A percentile compares a stretch with the other conserved stretches of the same genome.
Evolutionary conservation across 2,329 filamentous ascomycete genomes (phyloP).

Genomic region (Exophiala dermatitidis): DNA sequence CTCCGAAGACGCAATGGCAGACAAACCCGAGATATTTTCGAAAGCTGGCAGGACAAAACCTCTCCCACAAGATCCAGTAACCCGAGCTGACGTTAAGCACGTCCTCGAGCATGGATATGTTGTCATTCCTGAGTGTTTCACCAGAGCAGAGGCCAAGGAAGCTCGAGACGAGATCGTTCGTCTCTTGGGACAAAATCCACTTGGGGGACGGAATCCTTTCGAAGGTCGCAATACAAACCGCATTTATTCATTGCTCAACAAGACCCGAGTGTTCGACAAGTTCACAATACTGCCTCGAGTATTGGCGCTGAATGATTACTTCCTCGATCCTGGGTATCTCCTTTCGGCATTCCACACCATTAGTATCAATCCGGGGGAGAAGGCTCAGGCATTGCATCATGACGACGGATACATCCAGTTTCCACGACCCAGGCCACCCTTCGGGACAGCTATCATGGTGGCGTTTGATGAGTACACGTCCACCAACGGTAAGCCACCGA

Average conservation of each 20-base stretch:
- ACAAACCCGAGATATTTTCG: slow-evolving; percentile 4
- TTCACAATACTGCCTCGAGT: slow-evolving; percentile 33
- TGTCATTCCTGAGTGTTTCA: slow-evolving; percentile 32
- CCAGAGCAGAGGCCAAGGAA: slow-evolving; percentile 30
- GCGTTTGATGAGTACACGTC: slow-evolving; percentile 25
- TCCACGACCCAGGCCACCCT: slow-evolving; percentile 32
- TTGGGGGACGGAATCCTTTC: slow-evolving; percentile 33
- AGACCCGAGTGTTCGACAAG: slow-evolving; percentile 36
- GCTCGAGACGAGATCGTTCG: slow-evolving; percentile 31
- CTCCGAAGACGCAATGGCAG: neutral
- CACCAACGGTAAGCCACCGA: slow-evolving; percentile 26
- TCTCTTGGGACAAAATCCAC: slow-evolving; percentile 30
- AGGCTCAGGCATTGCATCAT: slow-evolving; percentile 35
- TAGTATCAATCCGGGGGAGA: slow-evolving; percentile 35
- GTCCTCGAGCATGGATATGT: slow-evolving; percentile 35
- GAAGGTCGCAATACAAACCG: slow-evolving; percentile 36
- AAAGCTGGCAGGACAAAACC: slow-evolving; percentile 3
- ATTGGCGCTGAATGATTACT: slow-evolving; percentile 37
- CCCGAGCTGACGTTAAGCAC: slow-evolving; percentile 28
- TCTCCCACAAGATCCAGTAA: slow-evolving; percentile 23
- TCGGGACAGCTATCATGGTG: slow-evolving; percentile 32
- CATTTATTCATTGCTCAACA: slow-evolving; percentile 37
- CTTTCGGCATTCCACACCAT: slow-evolving; percentile 36
- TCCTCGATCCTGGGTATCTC: slow-evolving; percentile 35
- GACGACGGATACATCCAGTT: slow-evolving; percentile 32